Conservation (phyloP, 2,329 filamentous ascomycete genomes). For the Aspergillus melleus region DNA sequence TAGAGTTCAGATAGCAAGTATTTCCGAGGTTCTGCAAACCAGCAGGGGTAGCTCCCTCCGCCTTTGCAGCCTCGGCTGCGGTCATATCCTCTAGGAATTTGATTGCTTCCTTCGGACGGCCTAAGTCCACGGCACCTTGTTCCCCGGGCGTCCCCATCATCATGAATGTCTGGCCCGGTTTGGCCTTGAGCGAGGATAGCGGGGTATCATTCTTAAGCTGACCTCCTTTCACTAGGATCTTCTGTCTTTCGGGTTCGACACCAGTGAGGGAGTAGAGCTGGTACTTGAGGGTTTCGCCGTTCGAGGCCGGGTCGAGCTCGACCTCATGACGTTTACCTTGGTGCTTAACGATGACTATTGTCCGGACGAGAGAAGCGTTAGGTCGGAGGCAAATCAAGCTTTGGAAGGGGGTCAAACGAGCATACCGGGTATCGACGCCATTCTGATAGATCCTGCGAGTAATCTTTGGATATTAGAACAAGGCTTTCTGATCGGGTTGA, state of each 20-base stretch:
- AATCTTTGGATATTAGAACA: slow-evolving; percentile 5
- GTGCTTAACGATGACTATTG: slow-evolving; percentile 84
- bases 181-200: slow-evolving; percentile 79
- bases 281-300: slow-evolving; percentile 91
- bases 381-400: not conserved
- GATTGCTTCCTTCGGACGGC: slow-evolving; percentile 72
- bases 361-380: slow-evolving; percentile 22
- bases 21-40: slow-evolving; percentile 92
- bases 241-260: slow-evolving; percentile 94
- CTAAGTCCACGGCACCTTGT: slow-evolving; percentile 58
- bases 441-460: slow-evolving; percentile 28
- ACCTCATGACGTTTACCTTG: slow-evolving; percentile 93
- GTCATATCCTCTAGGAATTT: slow-evolving; percentile 98
- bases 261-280: slow-evolving; percentile 94
- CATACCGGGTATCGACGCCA: slow-evolving; percentile 59
- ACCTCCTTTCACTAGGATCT: slow-evolving; percentile 89
- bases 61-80: slow-evolving; percentile 81
- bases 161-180: slow-evolving; percentile 84
- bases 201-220: slow-evolving; percentile 95
- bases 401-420: slow-evolving; percentile 3
- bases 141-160: slow-evolving; percentile 89
- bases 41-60: slow-evolving; percentile 80
- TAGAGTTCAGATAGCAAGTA: slow-evolving; percentile 98
- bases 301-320: slow-evolving; percentile 80
- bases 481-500: not conserved